These are phyloP conservation scores for Penicillium palitans DNA, from an alignment of 2,329 filamentous ascomycete species.

Conservation along the genomic window DNA sequence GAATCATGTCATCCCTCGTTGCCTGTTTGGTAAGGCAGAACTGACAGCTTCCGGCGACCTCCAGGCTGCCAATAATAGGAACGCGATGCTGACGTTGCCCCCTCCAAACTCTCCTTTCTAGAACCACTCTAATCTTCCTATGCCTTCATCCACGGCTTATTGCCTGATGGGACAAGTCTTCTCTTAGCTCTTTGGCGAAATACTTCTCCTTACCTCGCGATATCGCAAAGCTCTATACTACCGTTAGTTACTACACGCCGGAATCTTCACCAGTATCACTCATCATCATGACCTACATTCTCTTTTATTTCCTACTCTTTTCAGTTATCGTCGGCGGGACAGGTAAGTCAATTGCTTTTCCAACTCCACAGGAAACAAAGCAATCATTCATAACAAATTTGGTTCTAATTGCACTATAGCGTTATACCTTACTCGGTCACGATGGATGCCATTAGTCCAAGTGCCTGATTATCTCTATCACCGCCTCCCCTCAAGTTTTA, in stretches of 20 bases:
- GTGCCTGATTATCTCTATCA: conserved; percentile 70
- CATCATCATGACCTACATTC: conserved; percentile 65
- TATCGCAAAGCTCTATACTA: background rate
- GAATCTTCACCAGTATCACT: background rate
- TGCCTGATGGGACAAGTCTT: background rate
- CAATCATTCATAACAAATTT: conserved; percentile 3
- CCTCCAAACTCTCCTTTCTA: background rate
- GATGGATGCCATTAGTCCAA: conserved; percentile 73
- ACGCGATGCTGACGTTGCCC: conserved; percentile 9
- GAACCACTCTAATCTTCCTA: background rate
- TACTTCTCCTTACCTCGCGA: background rate
- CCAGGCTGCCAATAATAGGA: conserved; percentile 4
- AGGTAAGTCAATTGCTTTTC: conserved; percentile 47
- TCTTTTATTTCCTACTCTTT: conserved; percentile 76
- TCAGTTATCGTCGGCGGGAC: conserved; percentile 70
- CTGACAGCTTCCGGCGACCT: conserved; percentile 5
- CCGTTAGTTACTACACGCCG: background rate
- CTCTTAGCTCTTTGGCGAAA: background rate
- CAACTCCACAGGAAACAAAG: background rate
- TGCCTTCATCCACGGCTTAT: background rate
- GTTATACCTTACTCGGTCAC: conserved; percentile 76
- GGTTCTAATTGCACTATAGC: conserved; percentile 43
- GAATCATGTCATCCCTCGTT: background rate
- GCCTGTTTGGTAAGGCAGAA: conserved; percentile 8
- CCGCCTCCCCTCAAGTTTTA: conserved; percentile 74